Evolutionary conservation across 495 filamentous ascomycete genomes (phyloP), one percentile per base, ranked within the genome.

Genomic region (Cryomyces minteri): DNA sequence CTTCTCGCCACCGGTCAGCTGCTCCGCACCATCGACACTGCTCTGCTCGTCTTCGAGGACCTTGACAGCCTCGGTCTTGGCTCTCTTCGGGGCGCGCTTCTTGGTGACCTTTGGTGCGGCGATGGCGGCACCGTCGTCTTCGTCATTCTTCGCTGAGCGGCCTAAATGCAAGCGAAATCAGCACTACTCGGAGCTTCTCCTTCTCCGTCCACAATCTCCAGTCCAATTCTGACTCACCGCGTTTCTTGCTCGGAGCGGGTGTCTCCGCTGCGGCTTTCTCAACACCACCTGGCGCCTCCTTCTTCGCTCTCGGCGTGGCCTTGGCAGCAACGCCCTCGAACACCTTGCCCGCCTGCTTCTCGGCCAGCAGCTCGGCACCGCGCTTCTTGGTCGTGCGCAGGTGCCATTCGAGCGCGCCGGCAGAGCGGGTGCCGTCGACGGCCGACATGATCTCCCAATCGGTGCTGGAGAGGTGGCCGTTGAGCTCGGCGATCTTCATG

Each of bases 391-490:
- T 12, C 9, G 34, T 25, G 28, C 47, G 44, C 7, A 56, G 40
- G 12, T 56, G 42, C 30, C 53, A 51, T 41, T 53, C 12, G 39
- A 56, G 51, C 1, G 44, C 8, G 10, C 29, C 29, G 1, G 51
- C 48, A 9, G 53, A 50, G 4, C 37, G 31, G 1, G 30, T 38
- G 18, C 53, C 53, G 32, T 55, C 53, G 5, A 55, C n/a, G 7
- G 53, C 47, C 18, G n/a, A 31, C 47, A 55, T 52, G 25, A 53
- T 42, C 9, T 53, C 43, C 37, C 46, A 53, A 33, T 49, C 44
- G 4, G 25, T 29, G 11, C 8, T 43, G 12, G 28, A 18, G 42
- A 53, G 48, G 31, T 12, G 14, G 7, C 41, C 36, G 9, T 4
- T 33, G 37, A 39, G 5, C 4, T 11, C 37, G 8, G 18, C 28